Evolutionary conservation across 768 basidiomycete genomes (phyloP), one percentile per base, ranked within the genome.

Genomic region (Lentinula raphanica): DNA sequence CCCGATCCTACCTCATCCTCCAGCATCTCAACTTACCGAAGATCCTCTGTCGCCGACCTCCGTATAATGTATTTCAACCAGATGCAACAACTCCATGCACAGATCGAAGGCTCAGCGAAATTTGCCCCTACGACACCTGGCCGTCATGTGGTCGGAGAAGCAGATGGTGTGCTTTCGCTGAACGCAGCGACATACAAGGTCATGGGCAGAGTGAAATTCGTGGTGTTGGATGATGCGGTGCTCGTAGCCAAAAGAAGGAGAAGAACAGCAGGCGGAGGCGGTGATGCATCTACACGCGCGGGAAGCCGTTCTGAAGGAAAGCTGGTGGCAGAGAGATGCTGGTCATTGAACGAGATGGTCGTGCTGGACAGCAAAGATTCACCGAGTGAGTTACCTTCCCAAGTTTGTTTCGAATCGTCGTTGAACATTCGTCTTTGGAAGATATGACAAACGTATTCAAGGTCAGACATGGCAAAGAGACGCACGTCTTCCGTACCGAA

Each of bases 401-500:
- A n/a, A n/a, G n/a, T n/a, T n/a, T n/a, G n/a, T n/a, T n/a, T n/a
- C n/a, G n/a, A n/a, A n/a, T n/a, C n/a, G n/a, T n/a, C n/a, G n/a
- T n/a, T n/a, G n/a, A 31, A 28, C 23, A 46, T 23, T 49, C 17
- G n/a, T 32, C 27, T 32, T 51, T 38, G 54, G 17, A 50, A 84
- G 88, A 74, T 49, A 87, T 98, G 79, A 92, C 88, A n/a, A 97
- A 98, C 64, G 95, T 98, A 3, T 90, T 98, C 79, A 98, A 98
- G 76, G 85, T 99, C 61, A 81, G 90, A 60, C 86, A 94, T 59
- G 88, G 90, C 4, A 97, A 96, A 70, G 96, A 98, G 70, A 91
- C 91, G 0, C 88, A 94, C 67, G 94, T 99, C 6, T 98, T 93
- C 70, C 85, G 95, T 35, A 92, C 92, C 2, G 92, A 95, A 58